These are phyloP conservation scores for Colletotrichum acutatum DNA, from an alignment of 2,329 filamentous ascomycete species.

Conservation along the genomic window DNA sequence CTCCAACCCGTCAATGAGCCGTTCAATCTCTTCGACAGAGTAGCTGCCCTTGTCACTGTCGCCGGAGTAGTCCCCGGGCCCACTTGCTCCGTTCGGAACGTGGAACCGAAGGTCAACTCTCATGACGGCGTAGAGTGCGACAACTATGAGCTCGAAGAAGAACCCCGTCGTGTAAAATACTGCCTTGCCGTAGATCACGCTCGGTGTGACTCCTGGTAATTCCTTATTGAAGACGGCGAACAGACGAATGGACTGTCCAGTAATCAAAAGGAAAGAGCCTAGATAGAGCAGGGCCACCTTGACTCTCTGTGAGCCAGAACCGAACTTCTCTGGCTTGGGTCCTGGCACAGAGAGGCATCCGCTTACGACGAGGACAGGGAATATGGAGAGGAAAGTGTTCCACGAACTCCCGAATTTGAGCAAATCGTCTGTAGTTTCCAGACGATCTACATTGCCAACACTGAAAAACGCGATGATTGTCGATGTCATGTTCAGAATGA, in stretches of 20 bases:
- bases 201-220: constrained; percentile 34
- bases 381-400: constrained; percentile 38
- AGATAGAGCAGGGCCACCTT: constrained; percentile 44
- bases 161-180: constrained; percentile 51
- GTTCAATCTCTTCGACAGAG: constrained; percentile 35
- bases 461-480: constrained; percentile 42
- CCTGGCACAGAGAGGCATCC: constrained; percentile 41
- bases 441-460: constrained; percentile 33
- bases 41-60: constrained; percentile 23
- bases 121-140: constrained; percentile 40
- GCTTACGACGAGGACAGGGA: constrained; percentile 40
- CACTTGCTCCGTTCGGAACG: constrained; percentile 43
- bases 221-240: constrained; percentile 42
- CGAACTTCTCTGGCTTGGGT: constrained; percentile 45
- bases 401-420: constrained; percentile 39
- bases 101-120: constrained; percentile 45
- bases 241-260: constrained; percentile 39
- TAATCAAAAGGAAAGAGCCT: constrained; percentile 33
- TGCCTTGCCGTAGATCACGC: constrained; percentile 45
- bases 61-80: constrained; percentile 41
- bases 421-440: constrained; percentile 26
- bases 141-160: constrained; percentile 44
- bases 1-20: constrained; percentile 21
- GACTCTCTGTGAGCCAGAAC: constrained; percentile 41
- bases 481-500: constrained; percentile 45